Conservation (phyloP, 2,329 filamentous ascomycete genomes). For the Fusarium chlamydosporum region DNA sequence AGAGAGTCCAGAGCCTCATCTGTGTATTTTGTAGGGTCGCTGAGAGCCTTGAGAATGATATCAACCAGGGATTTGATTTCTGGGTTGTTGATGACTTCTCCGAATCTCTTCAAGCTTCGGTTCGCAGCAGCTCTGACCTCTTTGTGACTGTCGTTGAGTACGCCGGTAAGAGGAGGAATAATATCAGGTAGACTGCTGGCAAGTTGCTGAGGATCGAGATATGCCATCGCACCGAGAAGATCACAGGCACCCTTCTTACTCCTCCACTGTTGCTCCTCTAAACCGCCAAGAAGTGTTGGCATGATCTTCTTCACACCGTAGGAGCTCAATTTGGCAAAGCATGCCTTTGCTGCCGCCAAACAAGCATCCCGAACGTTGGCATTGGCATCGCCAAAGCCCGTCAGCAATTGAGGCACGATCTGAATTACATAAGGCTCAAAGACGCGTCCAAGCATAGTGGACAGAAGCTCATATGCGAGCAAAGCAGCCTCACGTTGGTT, state of each 20-base stretch:
- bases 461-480: constrained; percentile 90
- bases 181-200: constrained; percentile 94
- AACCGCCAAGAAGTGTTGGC: constrained; percentile 88
- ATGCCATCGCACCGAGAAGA: constrained; percentile 97
- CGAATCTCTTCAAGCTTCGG: constrained; percentile 95
- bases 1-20: constrained; percentile 93
- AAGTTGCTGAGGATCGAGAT: constrained; percentile 94
- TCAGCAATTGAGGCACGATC: constrained; percentile 90
- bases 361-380: constrained; percentile 93
- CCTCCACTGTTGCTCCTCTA: constrained; percentile 96
- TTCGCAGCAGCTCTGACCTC: constrained; percentile 94
- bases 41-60: constrained; percentile 94
- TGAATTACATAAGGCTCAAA: constrained; percentile 98
- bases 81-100: constrained; percentile 97
- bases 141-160: constrained; percentile 98
- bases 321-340: constrained; percentile 92
- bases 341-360: constrained; percentile 92
- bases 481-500: constrained; percentile 91
- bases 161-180: constrained; percentile 93
- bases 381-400: constrained; percentile 89
- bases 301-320: constrained; percentile 96
- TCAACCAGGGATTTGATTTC: constrained; percentile 94
- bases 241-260: constrained; percentile 99
- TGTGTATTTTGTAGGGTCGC: constrained; percentile 96
- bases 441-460: constrained; percentile 84